Evolutionary conservation across 2,329 filamentous ascomycete species (phyloP), one percentile per base, ranked within the genome.

Genomic region (Venturia pyrina): DNA sequence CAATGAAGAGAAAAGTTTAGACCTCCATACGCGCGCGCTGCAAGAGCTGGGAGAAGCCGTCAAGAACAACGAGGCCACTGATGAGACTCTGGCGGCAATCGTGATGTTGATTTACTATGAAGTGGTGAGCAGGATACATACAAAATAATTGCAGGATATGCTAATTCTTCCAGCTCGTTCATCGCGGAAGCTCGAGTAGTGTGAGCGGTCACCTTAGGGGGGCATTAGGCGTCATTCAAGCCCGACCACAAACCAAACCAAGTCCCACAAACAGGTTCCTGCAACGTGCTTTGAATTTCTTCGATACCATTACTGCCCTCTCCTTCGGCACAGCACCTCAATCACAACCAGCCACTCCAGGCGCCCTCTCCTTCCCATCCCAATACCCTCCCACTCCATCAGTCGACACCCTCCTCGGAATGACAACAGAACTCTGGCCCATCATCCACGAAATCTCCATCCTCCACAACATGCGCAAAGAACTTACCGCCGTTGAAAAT

Each of bases 61-160:
- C 40, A 48, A 43, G 43, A 34, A 48, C 21, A 43, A 44, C 7
- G 60, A 62, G 11, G 43, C 40, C 11, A 48, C 37, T 62, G 40
- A 62, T 28, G 60, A 43, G 28, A 43, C 37, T 62, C 40, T 62
- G 21, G 43, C 60, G 24, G 60, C 60, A 21, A 62, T 62, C 37
- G 43, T 62, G 11, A 62, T 62, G 60, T 40, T 62, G 21, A 62
- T 62, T 24, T 62, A 62, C 40, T 62, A 62, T n/a, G 60, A 62
- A 48, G 43, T 48, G 60, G 60, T 62, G 37, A 44, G 43, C 37
- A n/a, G n/a, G 19, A 19, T 48, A 17, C 15, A 15, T 43, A 2
- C 19, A 7, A n/a, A 15, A 13, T 28, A 2, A 8, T 1, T 44
- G 8, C 37, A 32, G 7, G 8, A 44, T 8, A 32, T 28, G 11